phyloP scores from a whole-genome alignment of 192 early-diverging fungal species.

The Coemansia sp. region DNA sequence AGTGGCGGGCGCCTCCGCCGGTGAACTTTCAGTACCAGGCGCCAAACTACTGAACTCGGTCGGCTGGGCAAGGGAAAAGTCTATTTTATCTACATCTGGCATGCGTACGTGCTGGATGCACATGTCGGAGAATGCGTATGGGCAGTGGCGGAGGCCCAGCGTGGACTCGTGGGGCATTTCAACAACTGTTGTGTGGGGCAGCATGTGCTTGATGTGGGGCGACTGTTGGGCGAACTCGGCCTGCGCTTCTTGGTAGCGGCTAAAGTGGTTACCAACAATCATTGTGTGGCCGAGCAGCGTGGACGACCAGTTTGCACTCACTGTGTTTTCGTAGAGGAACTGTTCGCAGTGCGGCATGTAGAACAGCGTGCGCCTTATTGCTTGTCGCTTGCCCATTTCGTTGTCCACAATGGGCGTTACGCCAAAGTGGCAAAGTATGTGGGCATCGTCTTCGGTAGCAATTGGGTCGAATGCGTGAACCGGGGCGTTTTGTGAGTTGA shows the following conservation, averaged over 20 bases:
- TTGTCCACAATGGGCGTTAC: slow-evolving; percentile 26
- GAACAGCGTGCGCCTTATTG: slow-evolving; percentile 25
- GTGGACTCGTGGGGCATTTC: slow-evolving; percentile 28
- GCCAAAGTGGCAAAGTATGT: slow-evolving; percentile 10
- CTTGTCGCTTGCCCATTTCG: slow-evolving; percentile 31
- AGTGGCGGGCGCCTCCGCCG: slow-evolving; percentile 11
- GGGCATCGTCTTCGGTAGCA: slow-evolving; percentile 1
- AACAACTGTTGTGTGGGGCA: slow-evolving; percentile 3
- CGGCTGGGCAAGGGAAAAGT: neutral
- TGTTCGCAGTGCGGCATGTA: slow-evolving; percentile 54
- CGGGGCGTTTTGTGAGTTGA: slow-evolving; percentile 12
- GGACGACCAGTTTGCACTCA: slow-evolving; percentile 30
- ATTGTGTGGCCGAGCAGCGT: slow-evolving; percentile 9
- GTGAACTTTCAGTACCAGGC: slow-evolving; percentile 28
- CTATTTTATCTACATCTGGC: neutral
- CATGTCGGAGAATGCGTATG: slow-evolving; percentile 44
- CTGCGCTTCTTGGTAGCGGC: slow-evolving; percentile 30
- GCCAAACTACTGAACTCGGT: slow-evolving; percentile 5
- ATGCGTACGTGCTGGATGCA: slow-evolving; percentile 21
- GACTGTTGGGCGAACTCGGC: slow-evolving; percentile 15
- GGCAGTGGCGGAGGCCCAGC: slow-evolving; percentile 27
- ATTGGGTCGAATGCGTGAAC: slow-evolving; percentile 38
- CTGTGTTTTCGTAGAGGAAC: slow-evolving; percentile 44
- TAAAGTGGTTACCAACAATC: slow-evolving; percentile 40
- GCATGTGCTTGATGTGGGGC: slow-evolving; percentile 13